Evolutionary conservation across 352 stramenopile genomes (phyloP).

Genomic region (Thraustochytrium sp.): DNA sequence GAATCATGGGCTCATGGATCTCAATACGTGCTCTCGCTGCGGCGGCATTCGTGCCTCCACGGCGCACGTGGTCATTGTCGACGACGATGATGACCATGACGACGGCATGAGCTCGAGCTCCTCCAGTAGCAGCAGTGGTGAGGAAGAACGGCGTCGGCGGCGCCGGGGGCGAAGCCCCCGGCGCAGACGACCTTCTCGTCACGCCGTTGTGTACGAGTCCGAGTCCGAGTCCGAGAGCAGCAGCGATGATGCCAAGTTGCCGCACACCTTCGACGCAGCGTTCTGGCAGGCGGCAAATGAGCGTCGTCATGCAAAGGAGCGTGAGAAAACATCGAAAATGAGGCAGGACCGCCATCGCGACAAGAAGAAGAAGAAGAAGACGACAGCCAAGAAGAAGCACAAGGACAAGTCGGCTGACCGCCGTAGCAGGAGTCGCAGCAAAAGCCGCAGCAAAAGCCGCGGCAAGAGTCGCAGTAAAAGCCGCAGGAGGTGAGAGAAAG

Average conservation of each 20-base stretch:
- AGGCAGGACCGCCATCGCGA: neutral
- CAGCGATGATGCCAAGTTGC: neutral
- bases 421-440: neutral
- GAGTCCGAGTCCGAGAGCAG: neutral
- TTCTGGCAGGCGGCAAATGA: neutral
- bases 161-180: too few species aligned
- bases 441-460: neutral
- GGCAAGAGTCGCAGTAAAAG: neutral
- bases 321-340: neutral
- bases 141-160: neutral
- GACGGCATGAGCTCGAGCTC: neutral
- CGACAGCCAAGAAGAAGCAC: neutral
- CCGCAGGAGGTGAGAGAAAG: neutral
- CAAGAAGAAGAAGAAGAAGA: too few species aligned
- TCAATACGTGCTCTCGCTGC: neutral
- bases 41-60: neutral
- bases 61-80: neutral
- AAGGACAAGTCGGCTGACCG: neutral
- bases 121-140: neutral
- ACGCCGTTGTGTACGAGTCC: neutral
- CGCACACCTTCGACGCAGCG: neutral
- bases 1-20: neutral
- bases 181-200: neutral
- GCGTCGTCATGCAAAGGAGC: neutral
- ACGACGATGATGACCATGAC: neutral